A percentile compares a stretch with the other conserved stretches of the same genome.
Evolutionary conservation across 192 early-diverging fungal species (phyloP).

Genomic region (Backusella mclennaniae): DNA sequence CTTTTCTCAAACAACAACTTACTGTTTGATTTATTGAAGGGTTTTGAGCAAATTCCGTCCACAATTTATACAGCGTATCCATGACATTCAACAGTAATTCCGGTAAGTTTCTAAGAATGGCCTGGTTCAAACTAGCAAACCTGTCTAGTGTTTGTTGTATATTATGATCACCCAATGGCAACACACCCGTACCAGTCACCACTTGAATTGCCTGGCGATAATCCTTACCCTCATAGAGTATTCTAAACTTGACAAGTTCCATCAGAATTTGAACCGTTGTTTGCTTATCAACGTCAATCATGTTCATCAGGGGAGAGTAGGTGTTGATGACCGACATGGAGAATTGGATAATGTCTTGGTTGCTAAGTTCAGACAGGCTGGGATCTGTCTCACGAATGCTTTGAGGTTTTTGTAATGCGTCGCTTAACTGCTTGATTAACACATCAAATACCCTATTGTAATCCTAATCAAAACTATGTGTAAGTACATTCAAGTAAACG

Average conservation of each 20-base stretch:
- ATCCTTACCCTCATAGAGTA: constrained; percentile 47
- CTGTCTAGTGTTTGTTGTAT: constrained; percentile 64
- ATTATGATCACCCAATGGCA: constrained; percentile 64
- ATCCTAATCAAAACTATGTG: constrained; percentile 23
- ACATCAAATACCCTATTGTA: constrained; percentile 24
- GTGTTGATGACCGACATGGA: background rate
- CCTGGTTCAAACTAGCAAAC: constrained; percentile 64
- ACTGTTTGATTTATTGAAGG: background rate
- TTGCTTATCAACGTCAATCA: background rate
- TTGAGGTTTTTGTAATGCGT: constrained; percentile 13
- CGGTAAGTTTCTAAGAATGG: constrained; percentile 73
- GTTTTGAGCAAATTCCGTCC: background rate
- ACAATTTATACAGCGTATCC: constrained; percentile 61
- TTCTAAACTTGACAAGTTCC: constrained; percentile 51
- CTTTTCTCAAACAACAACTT: background rate
- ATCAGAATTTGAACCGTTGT: background rate
- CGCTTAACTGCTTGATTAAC: constrained; percentile 29
- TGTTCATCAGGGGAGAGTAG: background rate
- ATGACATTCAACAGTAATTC: constrained; percentile 73
- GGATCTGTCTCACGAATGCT: background rate
- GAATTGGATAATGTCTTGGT: constrained; percentile 1
- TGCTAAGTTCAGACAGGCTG: background rate
- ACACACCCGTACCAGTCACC: constrained; percentile 58
- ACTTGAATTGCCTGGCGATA: constrained; percentile 61
- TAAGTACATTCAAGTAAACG: background rate